Base-by-base conservation (phyloP, 768 basidiomycete genomes). In the Russula dissimulans region DNA sequence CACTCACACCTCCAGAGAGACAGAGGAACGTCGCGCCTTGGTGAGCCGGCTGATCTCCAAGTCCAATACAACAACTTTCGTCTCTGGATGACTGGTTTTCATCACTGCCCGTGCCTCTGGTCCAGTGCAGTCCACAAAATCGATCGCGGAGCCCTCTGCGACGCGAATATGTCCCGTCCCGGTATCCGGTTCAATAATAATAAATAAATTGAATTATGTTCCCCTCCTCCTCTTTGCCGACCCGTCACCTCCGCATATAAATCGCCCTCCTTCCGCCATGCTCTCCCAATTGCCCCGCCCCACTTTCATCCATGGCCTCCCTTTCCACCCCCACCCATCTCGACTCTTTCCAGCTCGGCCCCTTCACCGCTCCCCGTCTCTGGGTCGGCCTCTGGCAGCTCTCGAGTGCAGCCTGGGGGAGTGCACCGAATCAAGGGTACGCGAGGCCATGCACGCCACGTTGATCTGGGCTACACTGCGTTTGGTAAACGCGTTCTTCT, bases 21-120 rank as follows among this genome's bases (percentile, higher is more conserved):
- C 29, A 3, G 18, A 59, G 26, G 43, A 14, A 2, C 26, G 38
- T 39, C 42, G 67, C 54, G 91, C 95, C 82, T 99, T 99, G 4
- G 97, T 93, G 42, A 99, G 81, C 49, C 84, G 83, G 70, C 98
- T 98, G 65, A 99, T 95, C 72, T 99, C 97, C 51, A 92, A 68
- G 73, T 99, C 97, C 57, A 98, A 71, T 48, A 95, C 69, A 3
- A 97, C 97, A 48, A 91, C 82, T 71, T 99, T 99, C 1, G 95
- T 98, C 66, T 86, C 87, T 0, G 97, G 95, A 73, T 95, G 93
- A 66, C 91, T 94, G 4, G 97, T 99, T 66, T 99, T 99, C 92
- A 99, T 93, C 26, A 97, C 95, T 1, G 97, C 97, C 57, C 97
- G 79, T 7, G 95, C 97, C 71, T 99, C 95, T 0, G 86, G 74